Evolutionary conservation across 768 basidiomycete genomes (phyloP), one percentile per base, ranked within the genome.

Genomic region (Epithele typhae): DNA sequence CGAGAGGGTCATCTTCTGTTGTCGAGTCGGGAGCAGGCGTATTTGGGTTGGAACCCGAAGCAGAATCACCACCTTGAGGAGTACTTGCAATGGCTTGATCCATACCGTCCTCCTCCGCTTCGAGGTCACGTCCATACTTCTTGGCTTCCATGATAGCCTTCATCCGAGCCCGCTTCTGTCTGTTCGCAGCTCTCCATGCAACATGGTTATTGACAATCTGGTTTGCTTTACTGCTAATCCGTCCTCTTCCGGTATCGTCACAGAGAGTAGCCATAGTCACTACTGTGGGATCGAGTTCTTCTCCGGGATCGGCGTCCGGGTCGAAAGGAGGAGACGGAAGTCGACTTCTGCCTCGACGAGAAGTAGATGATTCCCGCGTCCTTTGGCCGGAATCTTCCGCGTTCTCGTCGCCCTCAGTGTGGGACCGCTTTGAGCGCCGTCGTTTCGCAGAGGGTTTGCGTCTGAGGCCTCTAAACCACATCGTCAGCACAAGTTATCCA

Each of bases 261-360:
- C 90, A 92, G 4, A 91, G 71, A 0, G 79, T 64, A 14, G 87
- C 85, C 88, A 91, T 91, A 5, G 87, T 90, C n/a, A 87, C 69
- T 7, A 77, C 69, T 0, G 87, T 90, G n/a, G 88, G 88, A 54
- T 91, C 88, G 38, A 91, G 66, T 25, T 85, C 82, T 58, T 87
- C 86, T 18, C 87, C 87, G 4, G 84, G 82, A 59, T 79, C 77
- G 0, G 78, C 79, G 43, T 74, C 69, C 21, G 74, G 68, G 59
- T 82, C 79, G 50, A 78, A 83, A 0, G 69, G 72, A 6, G 76
- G 66, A 7, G 78, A 75, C 2, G 76, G 74, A 30, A 68, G 72
- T 17, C 77, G 69, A 5, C 42, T 64, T 21, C 62, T 62, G 19
- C 63, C 59, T 56, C 71, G 76, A 37, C 72, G 68, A 2, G 60